A percentile compares a stretch with the other conserved stretches of the same genome.
Evolutionary conservation across 306 rosid species (phyloP).

Genomic region (Rubus parviflorus): DNA sequence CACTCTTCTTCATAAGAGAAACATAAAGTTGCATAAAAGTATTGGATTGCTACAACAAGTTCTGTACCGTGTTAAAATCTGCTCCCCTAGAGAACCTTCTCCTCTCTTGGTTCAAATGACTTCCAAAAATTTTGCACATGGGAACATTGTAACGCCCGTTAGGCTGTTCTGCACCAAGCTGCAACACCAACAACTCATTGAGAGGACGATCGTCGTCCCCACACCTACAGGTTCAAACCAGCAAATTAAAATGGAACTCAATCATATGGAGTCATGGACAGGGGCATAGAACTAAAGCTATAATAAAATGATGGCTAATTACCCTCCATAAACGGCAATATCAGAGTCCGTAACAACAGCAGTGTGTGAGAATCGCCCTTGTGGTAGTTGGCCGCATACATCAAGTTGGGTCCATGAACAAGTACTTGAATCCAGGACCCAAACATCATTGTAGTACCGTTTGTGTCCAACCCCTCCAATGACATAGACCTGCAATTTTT

Average conservation of each 20-base stretch:
- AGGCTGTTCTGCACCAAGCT: constrained; percentile 72
- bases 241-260: neutral
- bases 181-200: constrained; percentile 75
- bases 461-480: constrained; percentile 96
- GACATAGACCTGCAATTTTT: constrained; percentile 54
- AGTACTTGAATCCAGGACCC: constrained; percentile 76
- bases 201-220: constrained; percentile 97
- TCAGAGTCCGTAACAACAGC: constrained; percentile 71
- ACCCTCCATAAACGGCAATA: constrained; percentile 93
- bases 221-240: constrained; percentile 51
- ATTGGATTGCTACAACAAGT: constrained; percentile 4
- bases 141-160: constrained; percentile 61
- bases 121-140: constrained; percentile 74
- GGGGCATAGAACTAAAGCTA: neutral
- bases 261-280: neutral
- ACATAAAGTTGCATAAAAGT: neutral
- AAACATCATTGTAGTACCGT: constrained; percentile 75
- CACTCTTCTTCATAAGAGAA: constrained; percentile 3
- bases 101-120: constrained; percentile 64
- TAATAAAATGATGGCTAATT: constrained; percentile 15
- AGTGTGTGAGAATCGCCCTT: constrained; percentile 91
- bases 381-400: constrained; percentile 72
- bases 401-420: constrained; percentile 81
- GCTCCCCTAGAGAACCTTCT: constrained; percentile 35
- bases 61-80: constrained; percentile 48